phyloP scores from a whole-genome alignment of 106 monocot genomes.

The Hemerocallis citrina region DNA sequence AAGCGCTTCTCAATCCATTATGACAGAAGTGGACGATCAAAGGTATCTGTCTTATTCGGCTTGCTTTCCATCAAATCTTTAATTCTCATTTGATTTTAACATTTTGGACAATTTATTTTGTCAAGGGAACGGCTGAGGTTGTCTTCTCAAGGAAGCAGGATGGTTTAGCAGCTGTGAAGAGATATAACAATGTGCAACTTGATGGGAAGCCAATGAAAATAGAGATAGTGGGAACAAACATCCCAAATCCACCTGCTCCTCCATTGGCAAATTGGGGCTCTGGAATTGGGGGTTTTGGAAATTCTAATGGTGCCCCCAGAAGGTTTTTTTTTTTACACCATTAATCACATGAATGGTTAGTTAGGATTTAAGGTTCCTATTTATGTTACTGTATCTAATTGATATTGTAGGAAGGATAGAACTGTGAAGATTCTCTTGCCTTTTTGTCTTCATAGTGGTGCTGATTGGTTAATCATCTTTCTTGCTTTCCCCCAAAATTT shows the following conservation, averaged over 20 bases:
- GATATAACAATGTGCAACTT: slow-evolving; percentile 98
- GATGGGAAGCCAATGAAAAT: slow-evolving; percentile 99
- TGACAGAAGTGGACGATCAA: slow-evolving; percentile 90
- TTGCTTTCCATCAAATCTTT: not conserved
- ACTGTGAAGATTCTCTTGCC: too few relatives aligned
- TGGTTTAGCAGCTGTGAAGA: slow-evolving; percentile 88
- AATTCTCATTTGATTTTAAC: not conserved
- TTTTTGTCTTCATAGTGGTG: too few relatives aligned
- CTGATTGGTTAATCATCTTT: too few relatives aligned
- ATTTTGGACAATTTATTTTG: not conserved
- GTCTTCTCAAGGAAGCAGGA: slow-evolving; percentile 75
- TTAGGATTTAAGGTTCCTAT: too few relatives aligned
- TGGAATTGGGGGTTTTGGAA: slow-evolving; percentile 39
- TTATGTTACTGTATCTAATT: too few relatives aligned
- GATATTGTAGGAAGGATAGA: too few relatives aligned
- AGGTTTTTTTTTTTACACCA: slow-evolving; percentile 31
- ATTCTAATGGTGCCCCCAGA: slow-evolving; percentile 34
- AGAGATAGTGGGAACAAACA: slow-evolving; percentile 80
- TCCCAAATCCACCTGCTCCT: slow-evolving; percentile 33
- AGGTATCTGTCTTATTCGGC: slow-evolving; percentile 41
- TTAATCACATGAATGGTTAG: not conserved
- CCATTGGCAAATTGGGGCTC: too few relatives aligned
- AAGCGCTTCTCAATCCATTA: slow-evolving; percentile 72
- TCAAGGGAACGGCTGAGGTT: slow-evolving; percentile 95
- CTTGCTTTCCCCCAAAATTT: too few relatives aligned